Evolutionary conservation across 768 basidiomycete species (phyloP), one percentile per base, ranked within the genome.

Genomic region (Thelephora ganbajun): DNA sequence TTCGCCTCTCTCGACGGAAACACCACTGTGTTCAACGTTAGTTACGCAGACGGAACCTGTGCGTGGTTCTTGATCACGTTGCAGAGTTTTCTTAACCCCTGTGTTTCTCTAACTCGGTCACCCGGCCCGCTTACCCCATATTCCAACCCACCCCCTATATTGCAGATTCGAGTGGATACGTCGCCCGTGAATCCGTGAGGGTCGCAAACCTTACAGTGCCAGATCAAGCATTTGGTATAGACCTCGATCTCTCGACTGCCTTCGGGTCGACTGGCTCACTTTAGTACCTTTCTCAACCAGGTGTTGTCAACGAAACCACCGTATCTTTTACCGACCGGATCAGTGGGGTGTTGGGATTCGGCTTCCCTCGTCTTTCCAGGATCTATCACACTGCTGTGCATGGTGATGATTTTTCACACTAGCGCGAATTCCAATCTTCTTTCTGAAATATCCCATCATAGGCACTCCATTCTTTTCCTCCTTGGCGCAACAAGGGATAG

Each of bases 271-370:
- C 16, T 37, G 12, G 14, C 22, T 16, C 42, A 13, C 48, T 5
- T 23, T 11, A 26, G 5, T 34, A 6, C 12, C 26, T 45, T 5
- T n/a, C 18, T 37, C 11, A 6, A 36, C 12, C 45, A 87, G 83
- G 76, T 14, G 56, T 87, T 43, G 69, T 80, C 35, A 77, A 75
- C 1, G 60, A 70, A 35, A 77, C 76, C 18, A 83, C 81, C 56
- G 69, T 87, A 33, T 69, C 75, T 13, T 63, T 88, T 51, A 63
- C 65, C 9, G 76, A 83, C 55, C 60, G 80, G 43, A 66, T 77
- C 6, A 88, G 83, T 49, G 86, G 86, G 2, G 62, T 89, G 34
- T 56, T 89, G 18, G 86, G 86, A 18, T 65, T 89, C 23, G 84
- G 86, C 1, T 89, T 89, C 60, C 70, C 83, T 22, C 72, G 84